A percentile compares a stretch with the other conserved stretches of the same genome.
phyloP scores from a whole-genome alignment of 345 rosid genomes.

The Linum usitatissimum region DNA sequence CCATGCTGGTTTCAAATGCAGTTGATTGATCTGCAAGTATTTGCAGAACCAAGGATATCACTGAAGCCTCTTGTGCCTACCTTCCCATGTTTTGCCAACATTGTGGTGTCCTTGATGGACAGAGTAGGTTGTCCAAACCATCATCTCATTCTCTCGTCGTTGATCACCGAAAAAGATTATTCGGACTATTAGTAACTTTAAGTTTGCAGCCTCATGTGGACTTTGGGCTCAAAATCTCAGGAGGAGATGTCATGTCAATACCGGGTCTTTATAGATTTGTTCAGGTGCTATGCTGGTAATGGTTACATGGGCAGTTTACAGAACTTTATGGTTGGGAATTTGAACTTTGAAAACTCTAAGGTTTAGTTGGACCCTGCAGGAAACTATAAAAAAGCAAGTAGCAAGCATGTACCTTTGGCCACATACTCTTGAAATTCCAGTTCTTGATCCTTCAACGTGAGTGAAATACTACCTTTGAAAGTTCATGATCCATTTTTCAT shows the following conservation, averaged over 20 bases:
- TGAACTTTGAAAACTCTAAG: not conserved
- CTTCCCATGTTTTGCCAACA: conserved; percentile 62
- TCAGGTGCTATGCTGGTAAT: conserved; percentile 65
- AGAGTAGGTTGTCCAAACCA: conserved; percentile 29
- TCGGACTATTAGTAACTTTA: too few relatives aligned
- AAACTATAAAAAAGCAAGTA: conserved; percentile 42
- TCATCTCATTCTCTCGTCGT: not conserved
- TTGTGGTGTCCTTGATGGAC: conserved; percentile 51
- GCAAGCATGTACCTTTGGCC: conserved; percentile 67
- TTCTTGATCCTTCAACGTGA: conserved; percentile 53
- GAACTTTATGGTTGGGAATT: not conserved
- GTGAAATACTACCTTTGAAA: conserved; percentile 5
- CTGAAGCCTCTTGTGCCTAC: conserved; percentile 69
- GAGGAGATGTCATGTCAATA: conserved; percentile 78
- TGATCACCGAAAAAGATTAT: not conserved
- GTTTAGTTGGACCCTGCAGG: conserved; percentile 27
- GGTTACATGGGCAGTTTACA: conserved; percentile 21
- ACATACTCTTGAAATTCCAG: conserved; percentile 45
- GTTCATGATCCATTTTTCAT: not conserved
- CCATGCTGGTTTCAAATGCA: conserved; percentile 24
- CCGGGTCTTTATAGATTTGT: conserved; percentile 64
- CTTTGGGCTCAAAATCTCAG: conserved; percentile 60
- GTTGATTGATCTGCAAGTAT: conserved; percentile 59
- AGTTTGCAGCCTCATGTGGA: conserved; percentile 59
- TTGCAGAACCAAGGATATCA: conserved; percentile 38